These are phyloP conservation scores for Mycena indigotica DNA, from an alignment of 768 basidiomycete genomes.

Conservation along the genomic window DNA sequence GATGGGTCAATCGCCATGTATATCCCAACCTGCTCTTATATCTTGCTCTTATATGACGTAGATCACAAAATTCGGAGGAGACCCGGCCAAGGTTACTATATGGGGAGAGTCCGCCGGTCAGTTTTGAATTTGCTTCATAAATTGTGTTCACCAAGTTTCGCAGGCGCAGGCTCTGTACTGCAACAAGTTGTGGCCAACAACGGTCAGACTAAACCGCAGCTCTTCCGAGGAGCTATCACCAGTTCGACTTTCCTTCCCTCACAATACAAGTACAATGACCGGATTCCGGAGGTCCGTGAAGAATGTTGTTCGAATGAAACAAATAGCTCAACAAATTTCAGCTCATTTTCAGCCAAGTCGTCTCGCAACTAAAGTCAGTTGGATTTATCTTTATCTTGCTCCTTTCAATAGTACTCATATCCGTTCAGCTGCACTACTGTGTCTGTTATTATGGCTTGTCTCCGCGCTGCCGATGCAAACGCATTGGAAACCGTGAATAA, in stretches of 20 bases:
- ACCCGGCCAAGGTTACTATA: conserved; percentile 28
- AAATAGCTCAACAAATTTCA: neutral
- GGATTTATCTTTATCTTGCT: neutral
- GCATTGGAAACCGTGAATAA: conserved; percentile 28
- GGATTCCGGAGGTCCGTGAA: conserved; percentile 21
- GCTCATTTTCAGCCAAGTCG: conserved; percentile 6
- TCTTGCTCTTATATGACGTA: conserved; percentile 11
- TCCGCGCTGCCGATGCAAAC: conserved; percentile 18
- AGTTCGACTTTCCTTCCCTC: conserved; percentile 32
- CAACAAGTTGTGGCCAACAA: conserved; percentile 36
- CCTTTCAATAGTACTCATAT: neutral
- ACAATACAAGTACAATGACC: conserved; percentile 34
- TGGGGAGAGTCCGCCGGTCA: conserved; percentile 34
- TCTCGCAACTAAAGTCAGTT: conserved; percentile 12
- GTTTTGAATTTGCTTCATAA: conserved; percentile 1
- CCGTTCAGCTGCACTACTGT: conserved; percentile 16
- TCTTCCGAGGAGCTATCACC: conserved; percentile 32
- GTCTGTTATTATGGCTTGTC: conserved; percentile 5
- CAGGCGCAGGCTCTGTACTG: conserved; percentile 35
- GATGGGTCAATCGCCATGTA: conserved; percentile 40
- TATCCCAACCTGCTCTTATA: neutral
- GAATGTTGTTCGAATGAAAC: neutral
- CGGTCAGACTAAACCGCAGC: conserved; percentile 32
- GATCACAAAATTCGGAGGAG: conserved; percentile 38
- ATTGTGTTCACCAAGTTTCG: neutral